A percentile compares a stretch with the other conserved stretches of the same genome.
Conservation (phyloP, 2,329 filamentous ascomycete genomes). For the Monosporascus cannonballus region DNA sequence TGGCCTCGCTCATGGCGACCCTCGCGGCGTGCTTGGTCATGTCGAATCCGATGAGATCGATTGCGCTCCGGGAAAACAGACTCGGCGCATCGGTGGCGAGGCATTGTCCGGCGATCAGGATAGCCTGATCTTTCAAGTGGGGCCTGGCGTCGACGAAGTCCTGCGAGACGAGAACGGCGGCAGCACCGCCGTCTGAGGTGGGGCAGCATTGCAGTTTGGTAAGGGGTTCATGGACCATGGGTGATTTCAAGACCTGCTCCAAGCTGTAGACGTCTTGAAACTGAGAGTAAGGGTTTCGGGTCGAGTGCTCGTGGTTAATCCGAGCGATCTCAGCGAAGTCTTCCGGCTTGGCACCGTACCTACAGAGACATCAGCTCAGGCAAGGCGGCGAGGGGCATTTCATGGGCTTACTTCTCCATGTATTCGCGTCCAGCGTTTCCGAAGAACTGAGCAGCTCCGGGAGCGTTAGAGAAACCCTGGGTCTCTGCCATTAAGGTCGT, state of each 20-base stretch:
- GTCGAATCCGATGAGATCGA: conserved; percentile 83
- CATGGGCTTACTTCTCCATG: conserved; percentile 69
- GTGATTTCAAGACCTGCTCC: conserved; percentile 69
- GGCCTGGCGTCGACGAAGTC: conserved; percentile 80
- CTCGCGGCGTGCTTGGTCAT: conserved; percentile 71
- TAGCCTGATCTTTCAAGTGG: conserved; percentile 73
- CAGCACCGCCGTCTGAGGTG: conserved; percentile 86
- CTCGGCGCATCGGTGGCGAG: conserved; percentile 77
- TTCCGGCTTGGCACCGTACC: conserved; percentile 72
- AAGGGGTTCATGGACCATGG: conserved; percentile 77
- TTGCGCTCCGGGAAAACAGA: conserved; percentile 73
- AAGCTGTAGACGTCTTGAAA: conserved; percentile 88
- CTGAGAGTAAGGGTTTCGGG: conserved; percentile 94
- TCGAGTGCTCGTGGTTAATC: conserved; percentile 87
- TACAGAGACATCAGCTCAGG: conserved; percentile 27
- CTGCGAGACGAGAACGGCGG: conserved; percentile 83
- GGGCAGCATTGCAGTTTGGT: conserved; percentile 99
- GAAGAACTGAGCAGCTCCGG: conserved; percentile 87
- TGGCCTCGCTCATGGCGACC: conserved; percentile 68
- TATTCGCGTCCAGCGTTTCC: conserved; percentile 92
- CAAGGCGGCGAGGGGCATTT: not conserved
- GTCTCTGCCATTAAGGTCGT: conserved; percentile 77
- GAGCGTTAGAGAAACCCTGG: conserved; percentile 72
- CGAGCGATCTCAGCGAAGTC: conserved; percentile 95
- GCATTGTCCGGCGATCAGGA: conserved; percentile 82